phyloP scores from a whole-genome alignment of 441 rosid genomes.

The Isatis lusitanica region DNA sequence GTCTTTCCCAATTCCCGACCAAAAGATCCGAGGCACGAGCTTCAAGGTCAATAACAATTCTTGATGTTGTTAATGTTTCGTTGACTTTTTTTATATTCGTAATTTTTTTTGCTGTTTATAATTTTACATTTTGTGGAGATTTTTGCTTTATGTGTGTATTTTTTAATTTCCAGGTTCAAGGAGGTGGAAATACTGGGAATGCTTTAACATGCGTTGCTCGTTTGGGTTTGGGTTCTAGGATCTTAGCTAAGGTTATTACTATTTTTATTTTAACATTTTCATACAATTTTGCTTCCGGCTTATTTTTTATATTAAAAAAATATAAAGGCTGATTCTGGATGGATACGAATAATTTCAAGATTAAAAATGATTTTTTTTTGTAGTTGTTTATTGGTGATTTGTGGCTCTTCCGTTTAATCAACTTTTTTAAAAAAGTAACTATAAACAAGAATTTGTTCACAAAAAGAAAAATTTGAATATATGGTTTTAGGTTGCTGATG shows the following conservation, averaged over 20 bases:
- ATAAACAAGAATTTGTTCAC: neutral
- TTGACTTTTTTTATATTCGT: constrained; percentile 4
- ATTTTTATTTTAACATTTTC: neutral
- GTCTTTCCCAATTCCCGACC: constrained; percentile 76
- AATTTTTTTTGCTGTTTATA: neutral
- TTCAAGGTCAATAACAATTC: constrained; percentile 46
- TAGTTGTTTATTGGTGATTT: neutral
- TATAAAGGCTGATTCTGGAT: too few relatives aligned
- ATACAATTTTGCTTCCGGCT: neutral
- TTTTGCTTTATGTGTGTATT: too few relatives aligned
- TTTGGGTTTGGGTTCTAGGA: constrained; percentile 62
- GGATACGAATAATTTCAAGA: too few relatives aligned
- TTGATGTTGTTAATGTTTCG: neutral
- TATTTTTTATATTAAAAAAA: too few relatives aligned
- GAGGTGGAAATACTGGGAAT: constrained; percentile 86
- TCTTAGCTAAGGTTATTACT: constrained; percentile 68
- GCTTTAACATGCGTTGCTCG: constrained; percentile 77
- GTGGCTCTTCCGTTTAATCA: neutral
- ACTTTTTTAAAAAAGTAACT: neutral
- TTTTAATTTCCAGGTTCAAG: constrained; percentile 55
- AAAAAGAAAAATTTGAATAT: neutral
- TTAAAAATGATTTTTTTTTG: too few relatives aligned
- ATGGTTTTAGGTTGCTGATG: constrained; percentile 67
- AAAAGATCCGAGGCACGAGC: constrained; percentile 73
- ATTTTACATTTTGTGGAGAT: neutral